Conservation (phyloP, 257 asterid genomes). For the Avicennia marina region DNA sequence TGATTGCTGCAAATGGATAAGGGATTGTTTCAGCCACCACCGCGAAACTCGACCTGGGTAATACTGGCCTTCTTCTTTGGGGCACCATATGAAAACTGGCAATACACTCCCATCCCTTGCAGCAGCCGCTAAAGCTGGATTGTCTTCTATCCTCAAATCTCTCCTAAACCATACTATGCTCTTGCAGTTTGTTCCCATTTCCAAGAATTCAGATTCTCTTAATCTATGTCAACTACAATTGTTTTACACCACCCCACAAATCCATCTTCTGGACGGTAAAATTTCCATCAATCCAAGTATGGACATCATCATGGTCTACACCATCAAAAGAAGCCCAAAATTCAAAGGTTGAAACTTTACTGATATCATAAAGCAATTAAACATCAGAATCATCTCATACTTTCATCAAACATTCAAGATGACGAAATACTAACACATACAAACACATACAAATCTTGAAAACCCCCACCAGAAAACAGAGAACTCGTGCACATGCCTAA, state of each 20-base stretch:
- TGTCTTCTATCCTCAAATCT: slow-evolving; percentile 90
- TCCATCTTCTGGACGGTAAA: background rate
- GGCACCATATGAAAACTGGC: slow-evolving; percentile 90
- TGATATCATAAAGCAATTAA: too few relatives aligned
- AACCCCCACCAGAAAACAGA: slow-evolving; percentile 15
- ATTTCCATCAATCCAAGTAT: too few relatives aligned
- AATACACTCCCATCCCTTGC: slow-evolving; percentile 69
- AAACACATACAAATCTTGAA: slow-evolving; percentile 6
- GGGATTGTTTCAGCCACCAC: slow-evolving; percentile 97
- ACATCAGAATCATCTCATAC: too few relatives aligned
- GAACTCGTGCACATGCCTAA: too few relatives aligned
- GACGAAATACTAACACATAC: slow-evolving; percentile 14
- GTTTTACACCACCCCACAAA: slow-evolving; percentile 1
- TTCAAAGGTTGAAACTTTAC: too few relatives aligned
- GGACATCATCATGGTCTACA: too few relatives aligned
- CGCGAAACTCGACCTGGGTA: slow-evolving; percentile 90
- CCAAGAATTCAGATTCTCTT: slow-evolving; percentile 3
- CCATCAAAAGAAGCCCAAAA: too few relatives aligned
- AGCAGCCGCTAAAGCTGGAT: slow-evolving; percentile 89
- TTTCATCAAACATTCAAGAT: background rate
- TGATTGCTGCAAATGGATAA: slow-evolving; percentile 62
- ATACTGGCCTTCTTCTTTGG: slow-evolving; percentile 75
- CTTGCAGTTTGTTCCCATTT: slow-evolving; percentile 58
- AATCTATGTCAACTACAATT: background rate
- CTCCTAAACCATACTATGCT: slow-evolving; percentile 94